A percentile compares a stretch with the other conserved stretches of the same genome.
Evolutionary conservation across 2,329 filamentous ascomycete species (phyloP).

Genomic region (Fusarium chuoi): DNA sequence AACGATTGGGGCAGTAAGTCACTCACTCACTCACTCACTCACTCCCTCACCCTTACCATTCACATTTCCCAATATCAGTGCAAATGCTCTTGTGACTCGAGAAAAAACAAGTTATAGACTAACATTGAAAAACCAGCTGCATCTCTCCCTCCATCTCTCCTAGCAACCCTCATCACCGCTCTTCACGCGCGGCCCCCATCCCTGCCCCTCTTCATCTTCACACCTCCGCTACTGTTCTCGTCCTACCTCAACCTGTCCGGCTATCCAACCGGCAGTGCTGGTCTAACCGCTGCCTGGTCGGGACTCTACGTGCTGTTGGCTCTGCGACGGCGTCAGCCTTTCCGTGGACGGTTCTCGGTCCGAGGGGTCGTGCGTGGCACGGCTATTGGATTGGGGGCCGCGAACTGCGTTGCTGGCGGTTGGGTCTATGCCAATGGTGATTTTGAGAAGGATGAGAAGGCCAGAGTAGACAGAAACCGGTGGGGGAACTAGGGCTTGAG

Average conservation of each 20-base stretch:
- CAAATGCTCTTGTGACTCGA: neutral
- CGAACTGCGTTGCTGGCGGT: conserved; percentile 61
- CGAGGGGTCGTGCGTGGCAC: conserved; percentile 62
- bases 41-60: neutral
- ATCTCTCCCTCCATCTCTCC: conserved; percentile 63
- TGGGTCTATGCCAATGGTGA: conserved; percentile 65
- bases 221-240: conserved; percentile 64
- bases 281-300: conserved; percentile 65
- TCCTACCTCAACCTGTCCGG: conserved; percentile 70
- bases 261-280: conserved; percentile 66
- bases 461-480: conserved; percentile 60
- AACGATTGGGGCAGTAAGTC: conserved; percentile 63
- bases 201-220: conserved; percentile 62
- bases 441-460: conserved; percentile 60
- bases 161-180: conserved; percentile 66
- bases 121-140: conserved; percentile 54
- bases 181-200: conserved; percentile 66
- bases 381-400: conserved; percentile 60
- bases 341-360: conserved; percentile 56
- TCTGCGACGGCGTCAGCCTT: conserved; percentile 56
- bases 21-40: neutral
- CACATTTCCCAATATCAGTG: neutral
- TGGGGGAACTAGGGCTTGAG: conserved; percentile 53
- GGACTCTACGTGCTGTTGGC: conserved; percentile 68
- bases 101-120: conserved; percentile 6